Evolutionary conservation across 2,329 filamentous ascomycete genomes (phyloP).

Genomic region (Stachybotrys echinatus): DNA sequence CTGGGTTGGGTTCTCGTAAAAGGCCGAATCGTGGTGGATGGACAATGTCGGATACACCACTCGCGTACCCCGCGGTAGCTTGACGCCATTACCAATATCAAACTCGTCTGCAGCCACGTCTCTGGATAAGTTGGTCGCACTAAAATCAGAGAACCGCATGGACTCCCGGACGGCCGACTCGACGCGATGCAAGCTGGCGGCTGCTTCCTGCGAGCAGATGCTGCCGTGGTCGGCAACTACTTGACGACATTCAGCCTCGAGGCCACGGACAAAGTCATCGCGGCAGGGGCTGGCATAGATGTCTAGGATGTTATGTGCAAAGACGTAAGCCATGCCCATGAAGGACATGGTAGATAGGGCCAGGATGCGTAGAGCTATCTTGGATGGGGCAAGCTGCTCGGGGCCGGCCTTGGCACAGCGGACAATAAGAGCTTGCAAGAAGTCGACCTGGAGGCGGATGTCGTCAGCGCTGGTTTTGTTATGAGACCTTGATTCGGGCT

Average conservation of each 20-base stretch:
- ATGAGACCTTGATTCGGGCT: neutral
- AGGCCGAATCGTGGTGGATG: slow-evolving; percentile 2
- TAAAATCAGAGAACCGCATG: slow-evolving; percentile 2
- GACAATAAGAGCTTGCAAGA: neutral
- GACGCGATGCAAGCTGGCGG: neutral
- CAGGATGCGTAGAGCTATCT: neutral
- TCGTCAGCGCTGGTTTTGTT: too few species aligned
- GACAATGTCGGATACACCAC: neutral
- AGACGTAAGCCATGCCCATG: neutral
- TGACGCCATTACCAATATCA: neutral
- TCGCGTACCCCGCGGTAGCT: neutral
- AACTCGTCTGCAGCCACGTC: neutral
- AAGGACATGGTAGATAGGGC: neutral
- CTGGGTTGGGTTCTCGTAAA: neutral
- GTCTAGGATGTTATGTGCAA: neutral
- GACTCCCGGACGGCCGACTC: slow-evolving; percentile 4
- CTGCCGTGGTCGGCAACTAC: neutral
- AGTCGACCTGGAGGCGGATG: neutral
- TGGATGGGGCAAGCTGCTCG: neutral
- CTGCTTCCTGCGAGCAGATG: neutral
- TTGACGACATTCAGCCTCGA: neutral
- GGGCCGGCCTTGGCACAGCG: neutral
- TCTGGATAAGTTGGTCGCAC: neutral
- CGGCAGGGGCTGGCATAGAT: neutral
- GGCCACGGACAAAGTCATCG: neutral